phyloP scores from a whole-genome alignment of 192 early-diverging fungal species.

The Coemansia sp. region DNA sequence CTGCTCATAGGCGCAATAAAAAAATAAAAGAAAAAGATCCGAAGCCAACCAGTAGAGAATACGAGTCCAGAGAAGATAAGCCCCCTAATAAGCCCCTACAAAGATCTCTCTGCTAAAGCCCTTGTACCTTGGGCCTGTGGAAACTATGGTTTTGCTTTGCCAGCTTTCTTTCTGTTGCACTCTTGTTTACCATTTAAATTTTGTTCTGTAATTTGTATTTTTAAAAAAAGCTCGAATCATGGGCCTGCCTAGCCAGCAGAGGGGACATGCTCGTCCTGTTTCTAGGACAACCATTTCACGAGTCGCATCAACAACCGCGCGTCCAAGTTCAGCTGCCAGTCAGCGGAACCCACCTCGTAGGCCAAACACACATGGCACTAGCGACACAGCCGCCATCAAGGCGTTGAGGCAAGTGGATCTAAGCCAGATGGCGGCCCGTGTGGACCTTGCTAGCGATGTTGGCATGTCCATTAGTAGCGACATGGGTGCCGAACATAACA shows the following conservation, averaged over 20 bases:
- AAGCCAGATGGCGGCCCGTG: constrained; percentile 10
- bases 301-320: neutral
- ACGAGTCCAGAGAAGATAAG: neutral
- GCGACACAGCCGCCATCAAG: neutral
- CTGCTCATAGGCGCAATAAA: neutral
- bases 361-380: neutral
- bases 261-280: neutral
- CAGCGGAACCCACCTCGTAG: neutral
- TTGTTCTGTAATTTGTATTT: neutral
- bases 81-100: neutral
- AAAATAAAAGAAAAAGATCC: neutral
- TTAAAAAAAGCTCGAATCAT: neutral
- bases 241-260: constrained; percentile 1
- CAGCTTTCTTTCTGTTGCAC: neutral
- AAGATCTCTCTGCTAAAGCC: neutral
- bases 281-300: constrained; percentile 7
- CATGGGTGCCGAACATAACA: neutral
- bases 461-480: constrained; percentile 19
- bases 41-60: neutral
- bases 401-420: neutral
- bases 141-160: neutral
- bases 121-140: neutral
- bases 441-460: constrained; percentile 31
- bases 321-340: neutral
- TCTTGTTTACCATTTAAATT: neutral